These are phyloP conservation scores for Cicer arietinum DNA, from an alignment of 306 rosid genomes.

Conservation along the genomic window DNA sequence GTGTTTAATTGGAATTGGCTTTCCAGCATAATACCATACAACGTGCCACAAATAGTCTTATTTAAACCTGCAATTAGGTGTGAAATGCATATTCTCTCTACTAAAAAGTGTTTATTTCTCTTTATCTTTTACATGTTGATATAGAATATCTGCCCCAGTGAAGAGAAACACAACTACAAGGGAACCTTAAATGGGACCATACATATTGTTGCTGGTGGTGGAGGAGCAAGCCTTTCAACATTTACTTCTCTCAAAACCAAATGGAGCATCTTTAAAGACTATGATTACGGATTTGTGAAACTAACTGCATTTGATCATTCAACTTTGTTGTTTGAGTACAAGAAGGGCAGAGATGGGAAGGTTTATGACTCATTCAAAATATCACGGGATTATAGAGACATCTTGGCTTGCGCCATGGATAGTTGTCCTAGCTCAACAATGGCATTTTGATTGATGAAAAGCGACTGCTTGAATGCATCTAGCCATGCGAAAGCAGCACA, in stretches of 20 bases:
- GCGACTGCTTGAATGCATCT: constrained; percentile 30
- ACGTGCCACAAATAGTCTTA: neutral
- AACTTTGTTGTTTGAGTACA: constrained; percentile 84
- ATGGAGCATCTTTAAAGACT: constrained; percentile 80
- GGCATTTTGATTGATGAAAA: constrained; percentile 61
- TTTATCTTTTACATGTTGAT: constrained; percentile 14
- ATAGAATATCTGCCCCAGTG: constrained; percentile 76
- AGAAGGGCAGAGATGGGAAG: constrained; percentile 85
- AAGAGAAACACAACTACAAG: constrained; percentile 66
- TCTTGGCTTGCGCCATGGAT: constrained; percentile 80
- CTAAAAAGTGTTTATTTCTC: constrained; percentile 7
- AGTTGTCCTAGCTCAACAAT: constrained; percentile 65
- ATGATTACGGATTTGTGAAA: constrained; percentile 75
- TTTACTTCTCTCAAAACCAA: constrained; percentile 66
- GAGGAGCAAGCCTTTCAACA: constrained; percentile 70
- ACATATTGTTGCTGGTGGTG: constrained; percentile 89
- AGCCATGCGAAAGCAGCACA: constrained; percentile 22
- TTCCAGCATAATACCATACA: neutral
- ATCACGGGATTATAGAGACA: constrained; percentile 75
- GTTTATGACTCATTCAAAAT: constrained; percentile 77
- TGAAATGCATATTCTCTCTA: constrained; percentile 24
- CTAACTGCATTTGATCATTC: constrained; percentile 77
- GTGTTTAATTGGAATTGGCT: no score
- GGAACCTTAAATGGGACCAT: constrained; percentile 83
- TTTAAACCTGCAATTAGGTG: constrained; percentile 5